Evolutionary conservation across 441 rosid species (phyloP), one percentile per base, ranked within the genome.

Genomic region (Mallotus repandus): DNA sequence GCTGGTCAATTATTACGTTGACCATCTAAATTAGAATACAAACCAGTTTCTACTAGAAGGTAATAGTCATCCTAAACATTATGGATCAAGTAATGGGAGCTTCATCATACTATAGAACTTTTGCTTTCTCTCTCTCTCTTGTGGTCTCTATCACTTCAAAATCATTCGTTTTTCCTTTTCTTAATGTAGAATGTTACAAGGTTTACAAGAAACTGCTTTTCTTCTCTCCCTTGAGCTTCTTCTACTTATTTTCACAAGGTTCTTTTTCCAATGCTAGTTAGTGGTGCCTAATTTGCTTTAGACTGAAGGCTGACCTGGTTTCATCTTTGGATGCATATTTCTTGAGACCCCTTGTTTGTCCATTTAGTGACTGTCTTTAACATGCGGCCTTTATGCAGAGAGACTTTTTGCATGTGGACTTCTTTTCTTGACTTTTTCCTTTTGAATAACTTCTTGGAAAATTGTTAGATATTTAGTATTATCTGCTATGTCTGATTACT

Each of bases 401-500:
- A n/a, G n/a, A n/a, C n/a, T n/a, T n/a, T n/a, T n/a, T n/a, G n/a
- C n/a, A n/a, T n/a, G n/a, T n/a, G n/a, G n/a, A n/a, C n/a, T n/a
- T n/a, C 10, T 41, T 55, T 52, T 7, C 5, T 55, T 7, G 1
- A 16, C 2, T 19, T 32, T 78, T 32, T 22, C 11, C n/a, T 69
- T 52, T n/a, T 43, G 4, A 49, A 25, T 25, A 25, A 25, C n/a
- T n/a, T n/a, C 29, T 25, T 25, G 29, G 1, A 25, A 25, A 25
- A 25, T 25, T 25, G 29, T 25, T 69, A 43, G 18, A 55, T 62
- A 67, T 58, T 61, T 15, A 48, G 71, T 63, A 5, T 64, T 68
- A 2, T 60, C 21, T 66, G 4, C 48, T 66, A 11, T 29, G 48
- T 74, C 38, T 66, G 57, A 25, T 64, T 73, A 71, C 72, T 80